Conservation (phyloP, 2,329 filamentous ascomycete genomes). For the Colletotrichum chrysophilum region DNA sequence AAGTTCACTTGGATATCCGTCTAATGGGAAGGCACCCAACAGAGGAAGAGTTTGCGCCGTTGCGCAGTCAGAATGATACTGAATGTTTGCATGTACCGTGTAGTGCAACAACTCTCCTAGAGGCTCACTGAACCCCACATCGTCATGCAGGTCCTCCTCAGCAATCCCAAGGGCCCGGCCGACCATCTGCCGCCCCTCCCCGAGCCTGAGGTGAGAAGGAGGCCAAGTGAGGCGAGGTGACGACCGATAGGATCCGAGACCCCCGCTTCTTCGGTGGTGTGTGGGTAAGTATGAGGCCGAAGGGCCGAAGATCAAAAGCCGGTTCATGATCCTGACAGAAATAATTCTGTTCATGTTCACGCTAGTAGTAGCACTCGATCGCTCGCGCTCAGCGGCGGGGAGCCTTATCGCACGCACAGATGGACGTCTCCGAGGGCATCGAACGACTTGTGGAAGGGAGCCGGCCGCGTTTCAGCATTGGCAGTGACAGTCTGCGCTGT, state of each 20-base stretch:
- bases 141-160: neutral
- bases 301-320: conserved; percentile 5
- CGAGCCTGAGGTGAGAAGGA: neutral
- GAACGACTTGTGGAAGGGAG: conserved; percentile 2
- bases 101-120: neutral
- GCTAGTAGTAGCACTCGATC: neutral
- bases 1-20: neutral
- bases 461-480: conserved; percentile 18
- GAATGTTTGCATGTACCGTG: neutral
- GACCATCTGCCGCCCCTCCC: neutral
- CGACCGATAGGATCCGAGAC: neutral
- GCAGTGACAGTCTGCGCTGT: conserved; percentile 6
- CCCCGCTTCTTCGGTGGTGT: conserved; percentile 1
- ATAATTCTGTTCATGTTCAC: neutral
- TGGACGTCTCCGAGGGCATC: conserved; percentile 6
- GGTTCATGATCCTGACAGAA: neutral
- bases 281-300: neutral
- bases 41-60: neutral
- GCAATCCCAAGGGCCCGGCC: neutral
- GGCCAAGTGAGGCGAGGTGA: conserved; percentile 8
- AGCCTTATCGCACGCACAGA: neutral
- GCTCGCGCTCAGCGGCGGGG: neutral
- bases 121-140: neutral
- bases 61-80: neutral
- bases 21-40: neutral